Conservation (phyloP, 2,329 filamentous ascomycete species). For the Blumeria hordei region DNA sequence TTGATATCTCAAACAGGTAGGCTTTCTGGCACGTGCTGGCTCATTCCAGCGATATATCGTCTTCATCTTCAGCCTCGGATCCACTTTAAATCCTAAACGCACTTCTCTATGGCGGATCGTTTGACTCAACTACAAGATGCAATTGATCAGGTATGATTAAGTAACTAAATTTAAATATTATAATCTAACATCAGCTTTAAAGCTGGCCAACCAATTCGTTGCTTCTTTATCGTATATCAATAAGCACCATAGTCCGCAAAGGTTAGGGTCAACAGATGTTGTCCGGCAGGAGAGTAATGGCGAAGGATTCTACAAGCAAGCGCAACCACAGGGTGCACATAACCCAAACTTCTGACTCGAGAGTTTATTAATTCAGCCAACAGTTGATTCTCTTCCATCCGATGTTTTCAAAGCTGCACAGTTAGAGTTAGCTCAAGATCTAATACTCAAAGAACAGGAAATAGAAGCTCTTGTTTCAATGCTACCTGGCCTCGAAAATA, state of each 20-base stretch:
- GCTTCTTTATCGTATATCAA: slow-evolving; percentile 42
- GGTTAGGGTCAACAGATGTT: slow-evolving; percentile 30
- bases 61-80: too few relatives aligned
- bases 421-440: slow-evolving; percentile 48
- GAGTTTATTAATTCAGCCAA: not conserved
- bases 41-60: too few relatives aligned
- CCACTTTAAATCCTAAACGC: too few relatives aligned
- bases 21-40: too few relatives aligned
- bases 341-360: not conserved
- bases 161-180: too few relatives aligned
- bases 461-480: slow-evolving; percentile 54
- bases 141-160: slow-evolving; percentile 42
- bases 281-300: slow-evolving; percentile 28
- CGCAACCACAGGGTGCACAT: slow-evolving; percentile 4
- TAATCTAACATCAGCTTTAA: not conserved
- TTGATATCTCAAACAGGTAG: too few relatives aligned
- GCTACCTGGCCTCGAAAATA: slow-evolving; percentile 55
- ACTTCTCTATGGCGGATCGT: slow-evolving; percentile 37
- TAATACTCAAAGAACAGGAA: slow-evolving; percentile 61
- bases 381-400: slow-evolving; percentile 35
- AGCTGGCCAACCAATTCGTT: slow-evolving; percentile 47
- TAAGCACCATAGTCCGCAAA: slow-evolving; percentile 41
- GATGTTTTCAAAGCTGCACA: slow-evolving; percentile 44
- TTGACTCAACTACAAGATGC: slow-evolving; percentile 70
- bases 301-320: slow-evolving; percentile 8